Conservation (phyloP, 352 stramenopile species). For the Aphanomyces invadans region DNA sequence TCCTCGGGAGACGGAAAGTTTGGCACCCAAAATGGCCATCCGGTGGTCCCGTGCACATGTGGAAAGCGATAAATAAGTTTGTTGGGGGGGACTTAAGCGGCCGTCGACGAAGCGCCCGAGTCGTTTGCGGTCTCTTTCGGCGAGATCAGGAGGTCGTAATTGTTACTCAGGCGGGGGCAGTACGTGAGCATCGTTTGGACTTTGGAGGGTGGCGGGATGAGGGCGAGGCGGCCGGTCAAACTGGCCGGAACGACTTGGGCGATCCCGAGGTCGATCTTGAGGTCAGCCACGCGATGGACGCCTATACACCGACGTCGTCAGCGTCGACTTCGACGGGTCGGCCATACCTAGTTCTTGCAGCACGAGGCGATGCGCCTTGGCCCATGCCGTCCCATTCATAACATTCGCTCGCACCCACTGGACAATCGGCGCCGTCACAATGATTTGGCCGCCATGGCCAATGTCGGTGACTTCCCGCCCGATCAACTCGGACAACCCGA, state of each 20-base stretch:
- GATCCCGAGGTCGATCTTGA: constrained; percentile 24
- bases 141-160: constrained; percentile 20
- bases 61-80: background rate
- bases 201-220: background rate
- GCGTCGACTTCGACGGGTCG: background rate
- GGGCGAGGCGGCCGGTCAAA: background rate
- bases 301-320: background rate
- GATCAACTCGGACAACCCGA: constrained; percentile 55
- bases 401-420: constrained; percentile 31
- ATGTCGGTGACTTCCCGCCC: constrained; percentile 53
- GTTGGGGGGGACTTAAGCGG: background rate
- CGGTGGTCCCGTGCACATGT: no score
- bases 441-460: constrained; percentile 58
- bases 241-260: constrained; percentile 10
- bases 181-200: background rate
- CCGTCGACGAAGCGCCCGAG: background rate
- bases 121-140: background rate
- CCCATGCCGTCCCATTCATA: background rate
- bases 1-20: no score
- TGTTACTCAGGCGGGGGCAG: constrained; percentile 3
- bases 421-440: constrained; percentile 54
- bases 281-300: constrained; percentile 12
- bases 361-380: background rate
- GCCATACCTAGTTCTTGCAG: constrained; percentile 18
- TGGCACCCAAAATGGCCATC: no score